phyloP scores from a whole-genome alignment of 495 filamentous ascomycete species.

The Talaromyces adpressus region DNA sequence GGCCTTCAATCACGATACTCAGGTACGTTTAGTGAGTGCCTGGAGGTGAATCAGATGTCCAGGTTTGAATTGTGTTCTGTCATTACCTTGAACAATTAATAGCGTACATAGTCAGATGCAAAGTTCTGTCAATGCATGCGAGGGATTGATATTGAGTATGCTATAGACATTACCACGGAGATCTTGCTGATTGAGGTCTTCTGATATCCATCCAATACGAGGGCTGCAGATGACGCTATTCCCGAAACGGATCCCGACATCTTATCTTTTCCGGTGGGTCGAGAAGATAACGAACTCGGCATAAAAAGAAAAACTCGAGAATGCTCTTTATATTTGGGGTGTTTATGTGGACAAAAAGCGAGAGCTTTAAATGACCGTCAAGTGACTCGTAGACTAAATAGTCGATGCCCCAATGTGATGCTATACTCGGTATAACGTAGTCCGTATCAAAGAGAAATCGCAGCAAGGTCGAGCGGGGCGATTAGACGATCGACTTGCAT shows the following conservation, averaged over 20 bases:
- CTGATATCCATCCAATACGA: too few species aligned
- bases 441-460: neutral
- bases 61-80: too few species aligned
- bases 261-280: neutral
- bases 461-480: neutral
- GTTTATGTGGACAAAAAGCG: neutral
- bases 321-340: neutral
- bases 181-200: too few species aligned
- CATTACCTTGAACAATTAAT: too few species aligned
- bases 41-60: too few species aligned
- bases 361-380: neutral
- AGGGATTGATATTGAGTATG: too few species aligned
- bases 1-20: too few species aligned
- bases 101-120: too few species aligned
- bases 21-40: too few species aligned
- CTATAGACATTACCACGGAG: too few species aligned
- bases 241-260: neutral
- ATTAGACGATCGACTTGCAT: neutral
- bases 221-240: neutral
- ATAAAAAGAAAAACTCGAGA: neutral
- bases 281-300: neutral
- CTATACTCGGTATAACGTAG: neutral
- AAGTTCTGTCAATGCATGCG: too few species aligned
- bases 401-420: neutral
- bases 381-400: neutral